Evolutionary conservation across 2,329 filamentous ascomycete genomes (phyloP).

Genomic region (Aspergillus sp.): DNA sequence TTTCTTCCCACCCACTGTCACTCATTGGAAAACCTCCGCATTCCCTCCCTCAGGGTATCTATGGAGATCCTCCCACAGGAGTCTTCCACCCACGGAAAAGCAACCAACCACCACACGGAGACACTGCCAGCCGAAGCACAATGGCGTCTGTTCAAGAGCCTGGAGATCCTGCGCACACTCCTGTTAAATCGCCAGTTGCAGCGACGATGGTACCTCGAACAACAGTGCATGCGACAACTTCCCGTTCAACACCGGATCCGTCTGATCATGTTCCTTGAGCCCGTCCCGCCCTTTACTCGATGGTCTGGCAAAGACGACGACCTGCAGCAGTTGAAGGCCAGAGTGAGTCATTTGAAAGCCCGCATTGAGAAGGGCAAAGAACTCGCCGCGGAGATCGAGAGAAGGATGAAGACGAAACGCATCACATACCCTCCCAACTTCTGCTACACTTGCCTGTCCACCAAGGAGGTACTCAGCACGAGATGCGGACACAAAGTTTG

Average conservation of each 20-base stretch:
- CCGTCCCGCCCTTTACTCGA: not conserved
- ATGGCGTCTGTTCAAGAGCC: not conserved
- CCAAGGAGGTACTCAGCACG: not conserved
- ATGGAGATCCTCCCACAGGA: not conserved
- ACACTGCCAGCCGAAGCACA: not conserved
- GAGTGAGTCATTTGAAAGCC: not conserved
- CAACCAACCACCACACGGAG: not conserved
- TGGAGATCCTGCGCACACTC: not conserved
- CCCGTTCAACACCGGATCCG: not conserved
- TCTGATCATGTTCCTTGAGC: not conserved
- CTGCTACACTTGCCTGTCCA: not conserved
- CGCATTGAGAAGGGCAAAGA: not conserved
- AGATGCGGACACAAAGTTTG: not conserved
- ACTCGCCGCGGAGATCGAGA: not conserved
- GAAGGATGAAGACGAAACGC: not conserved
- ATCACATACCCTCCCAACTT: not conserved
- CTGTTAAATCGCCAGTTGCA: not conserved
- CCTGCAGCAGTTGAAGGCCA: not conserved
- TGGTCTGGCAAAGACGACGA: not conserved
- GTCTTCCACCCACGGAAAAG: not conserved
- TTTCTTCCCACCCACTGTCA: too few species aligned
- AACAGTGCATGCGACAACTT: not conserved
- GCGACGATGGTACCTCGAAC: not conserved
- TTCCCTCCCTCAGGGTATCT: not conserved
- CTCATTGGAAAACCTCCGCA: too few species aligned